phyloP scores from a whole-genome alignment of 106 monocot species.

The Dendrobium chrysotoxum region DNA sequence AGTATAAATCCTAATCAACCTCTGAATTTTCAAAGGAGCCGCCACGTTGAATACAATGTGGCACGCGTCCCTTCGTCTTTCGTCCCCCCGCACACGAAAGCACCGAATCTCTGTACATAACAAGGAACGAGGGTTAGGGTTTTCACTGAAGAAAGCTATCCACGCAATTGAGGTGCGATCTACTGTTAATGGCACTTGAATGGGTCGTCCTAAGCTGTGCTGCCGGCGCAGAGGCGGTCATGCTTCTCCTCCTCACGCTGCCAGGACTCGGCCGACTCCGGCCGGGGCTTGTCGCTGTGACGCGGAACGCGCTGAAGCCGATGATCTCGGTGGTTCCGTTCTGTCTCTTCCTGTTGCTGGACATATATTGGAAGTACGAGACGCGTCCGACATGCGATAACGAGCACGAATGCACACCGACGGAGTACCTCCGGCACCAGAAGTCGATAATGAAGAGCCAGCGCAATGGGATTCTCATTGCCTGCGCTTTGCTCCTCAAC shows the following conservation, averaged over 20 bases:
- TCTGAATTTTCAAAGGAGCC: too few relatives aligned
- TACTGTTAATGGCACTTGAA: conserved; percentile 57
- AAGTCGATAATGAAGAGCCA: conserved; percentile 79
- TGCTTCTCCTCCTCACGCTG: conserved; percentile 71
- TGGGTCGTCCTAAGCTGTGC: conserved; percentile 84
- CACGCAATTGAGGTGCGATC: background rate
- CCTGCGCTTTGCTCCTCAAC: conserved; percentile 55
- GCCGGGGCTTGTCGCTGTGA: conserved; percentile 47
- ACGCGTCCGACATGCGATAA: conserved; percentile 48
- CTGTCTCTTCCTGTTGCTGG: conserved; percentile 69
- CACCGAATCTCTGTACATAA: background rate
- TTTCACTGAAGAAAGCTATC: background rate
- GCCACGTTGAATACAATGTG: too few relatives aligned
- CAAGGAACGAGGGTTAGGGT: background rate
- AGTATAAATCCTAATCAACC: too few relatives aligned
- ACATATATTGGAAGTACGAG: conserved; percentile 95
- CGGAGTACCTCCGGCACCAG: conserved; percentile 68
- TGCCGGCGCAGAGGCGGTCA: conserved; percentile 72
- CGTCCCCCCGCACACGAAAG: too few relatives aligned
- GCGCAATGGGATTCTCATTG: conserved; percentile 73
- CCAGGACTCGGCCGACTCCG: conserved; percentile 60
- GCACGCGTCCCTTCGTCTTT: too few relatives aligned
- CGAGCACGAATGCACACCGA: conserved; percentile 56
- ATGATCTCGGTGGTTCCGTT: conserved; percentile 68
- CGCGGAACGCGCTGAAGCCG: conserved; percentile 60